These are phyloP conservation scores for Oligophagozyma castellii DNA, from an alignment of 1,139 yeast species.

Conservation along the genomic window DNA sequence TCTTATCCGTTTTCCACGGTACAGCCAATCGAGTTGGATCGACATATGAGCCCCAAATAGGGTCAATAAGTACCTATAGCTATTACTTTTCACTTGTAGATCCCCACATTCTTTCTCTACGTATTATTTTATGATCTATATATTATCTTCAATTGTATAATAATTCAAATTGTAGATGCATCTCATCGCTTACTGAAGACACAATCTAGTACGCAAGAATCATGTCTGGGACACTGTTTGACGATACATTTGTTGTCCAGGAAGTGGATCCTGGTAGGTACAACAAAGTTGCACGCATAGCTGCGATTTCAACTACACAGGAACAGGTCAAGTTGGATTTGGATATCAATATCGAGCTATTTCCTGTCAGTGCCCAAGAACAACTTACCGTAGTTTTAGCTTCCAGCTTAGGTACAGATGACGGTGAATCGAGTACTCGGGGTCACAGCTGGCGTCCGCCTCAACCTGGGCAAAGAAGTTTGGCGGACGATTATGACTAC, in stretches of 20 bases:
- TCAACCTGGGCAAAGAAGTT: slow-evolving; percentile 62
- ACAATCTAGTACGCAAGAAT: slow-evolving; percentile 80
- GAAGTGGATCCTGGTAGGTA: slow-evolving; percentile 82
- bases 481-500: slow-evolving; percentile 95
- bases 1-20: slow-evolving; percentile 13
- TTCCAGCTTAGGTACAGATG: slow-evolving; percentile 50
- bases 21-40: slow-evolving; percentile 22
- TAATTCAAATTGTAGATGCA: no score
- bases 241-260: slow-evolving; percentile 81
- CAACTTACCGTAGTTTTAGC: slow-evolving; percentile 84
- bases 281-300: slow-evolving; percentile 83
- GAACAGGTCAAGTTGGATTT: slow-evolving; percentile 74
- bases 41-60: no score
- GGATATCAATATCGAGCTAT: slow-evolving; percentile 85
- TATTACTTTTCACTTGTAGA: no score
- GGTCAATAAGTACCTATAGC: no score
- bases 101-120: no score
- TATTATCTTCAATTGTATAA: no score
- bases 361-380: slow-evolving; percentile 70
- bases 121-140: no score
- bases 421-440: slow-evolving; percentile 35
- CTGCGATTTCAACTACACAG: slow-evolving; percentile 76
- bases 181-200: slow-evolving; percentile 96
- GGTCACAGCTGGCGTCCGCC: slow-evolving; percentile 77
- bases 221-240: slow-evolving; percentile 80